These are phyloP conservation scores for Hypoxylon fragiforme DNA, from an alignment of 495 filamentous ascomycete genomes.

Conservation along the genomic window DNA sequence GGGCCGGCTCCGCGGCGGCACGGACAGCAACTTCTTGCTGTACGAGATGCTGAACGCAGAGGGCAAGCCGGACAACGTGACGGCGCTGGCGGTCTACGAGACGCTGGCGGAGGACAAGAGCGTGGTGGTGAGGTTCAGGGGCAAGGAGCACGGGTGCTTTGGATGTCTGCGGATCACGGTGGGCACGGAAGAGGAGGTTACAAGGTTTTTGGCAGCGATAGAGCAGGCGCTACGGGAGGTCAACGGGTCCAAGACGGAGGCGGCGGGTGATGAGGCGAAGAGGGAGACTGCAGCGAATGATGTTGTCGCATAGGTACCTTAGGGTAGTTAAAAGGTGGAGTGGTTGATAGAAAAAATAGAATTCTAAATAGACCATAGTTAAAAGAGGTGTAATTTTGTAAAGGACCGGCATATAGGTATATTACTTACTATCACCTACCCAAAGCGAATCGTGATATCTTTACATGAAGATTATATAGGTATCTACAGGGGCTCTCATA, in stretches of 20 bases:
- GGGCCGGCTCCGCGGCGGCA: conserved; percentile 79
- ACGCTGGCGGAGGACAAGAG: conserved; percentile 81
- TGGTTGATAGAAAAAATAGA: neutral
- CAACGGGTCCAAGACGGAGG: conserved; percentile 32
- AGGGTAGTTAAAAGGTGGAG: no score
- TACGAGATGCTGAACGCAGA: conserved; percentile 78
- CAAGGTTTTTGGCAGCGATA: conserved; percentile 71
- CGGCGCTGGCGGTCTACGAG: conserved; percentile 79
- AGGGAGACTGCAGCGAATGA: conserved; percentile 39
- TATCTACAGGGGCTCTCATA: neutral
- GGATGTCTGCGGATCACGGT: conserved; percentile 92
- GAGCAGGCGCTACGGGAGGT: conserved; percentile 62
- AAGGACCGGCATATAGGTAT: no score
- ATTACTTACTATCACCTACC: no score
- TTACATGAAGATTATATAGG: no score
- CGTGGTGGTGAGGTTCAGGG: conserved; percentile 90
- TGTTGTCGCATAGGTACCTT: conserved; percentile 43
- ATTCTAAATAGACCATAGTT: neutral
- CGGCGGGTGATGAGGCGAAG: conserved; percentile 37
- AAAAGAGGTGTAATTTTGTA: no score
- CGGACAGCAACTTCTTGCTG: conserved; percentile 84
- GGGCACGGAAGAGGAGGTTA: conserved; percentile 85
- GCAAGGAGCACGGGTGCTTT: conserved; percentile 85
- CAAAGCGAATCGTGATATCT: no score
- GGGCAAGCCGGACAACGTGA: conserved; percentile 75